Conservation (phyloP, 768 basidiomycete genomes). For the Fomitopsis serialis region DNA sequence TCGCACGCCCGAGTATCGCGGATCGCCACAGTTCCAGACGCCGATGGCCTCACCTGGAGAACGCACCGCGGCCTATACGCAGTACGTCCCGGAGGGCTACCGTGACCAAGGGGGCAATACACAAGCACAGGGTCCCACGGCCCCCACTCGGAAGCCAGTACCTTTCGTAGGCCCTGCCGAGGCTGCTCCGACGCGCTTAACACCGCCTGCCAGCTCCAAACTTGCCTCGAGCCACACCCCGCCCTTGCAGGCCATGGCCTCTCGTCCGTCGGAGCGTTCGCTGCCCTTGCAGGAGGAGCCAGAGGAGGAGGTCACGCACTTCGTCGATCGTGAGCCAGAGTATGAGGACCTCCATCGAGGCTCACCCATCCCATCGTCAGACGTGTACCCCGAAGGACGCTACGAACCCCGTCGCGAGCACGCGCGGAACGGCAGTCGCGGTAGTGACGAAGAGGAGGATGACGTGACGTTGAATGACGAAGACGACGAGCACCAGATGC, state of each 20-base stretch:
- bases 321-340: conserved; percentile 20
- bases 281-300: conserved; percentile 74
- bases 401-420: conserved; percentile 33
- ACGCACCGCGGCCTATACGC: conserved; percentile 38
- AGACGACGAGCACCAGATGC: conserved; percentile 32
- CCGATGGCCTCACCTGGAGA: conserved; percentile 45
- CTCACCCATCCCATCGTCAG: conserved; percentile 51
- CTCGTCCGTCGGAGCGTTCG: conserved; percentile 65
- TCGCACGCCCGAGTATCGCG: conserved; percentile 47
- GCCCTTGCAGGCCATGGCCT: conserved; percentile 42
- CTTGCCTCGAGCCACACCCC: conserved; percentile 46
- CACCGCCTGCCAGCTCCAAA: conserved; percentile 32
- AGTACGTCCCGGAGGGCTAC: conserved; percentile 31
- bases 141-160: conserved; percentile 18
- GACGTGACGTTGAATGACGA: conserved; percentile 46
- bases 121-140: conserved; percentile 5
- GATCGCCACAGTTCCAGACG: conserved; percentile 36
- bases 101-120: background rate
- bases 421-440: conserved; percentile 30
- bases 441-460: conserved; percentile 41
- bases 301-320: conserved; percentile 55
- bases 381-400: conserved; percentile 43
- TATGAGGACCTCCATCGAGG: conserved; percentile 29
- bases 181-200: conserved; percentile 12
- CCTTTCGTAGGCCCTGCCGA: conserved; percentile 11